phyloP scores from a whole-genome alignment of 306 rosid genomes.

The Rosa multiflora region DNA sequence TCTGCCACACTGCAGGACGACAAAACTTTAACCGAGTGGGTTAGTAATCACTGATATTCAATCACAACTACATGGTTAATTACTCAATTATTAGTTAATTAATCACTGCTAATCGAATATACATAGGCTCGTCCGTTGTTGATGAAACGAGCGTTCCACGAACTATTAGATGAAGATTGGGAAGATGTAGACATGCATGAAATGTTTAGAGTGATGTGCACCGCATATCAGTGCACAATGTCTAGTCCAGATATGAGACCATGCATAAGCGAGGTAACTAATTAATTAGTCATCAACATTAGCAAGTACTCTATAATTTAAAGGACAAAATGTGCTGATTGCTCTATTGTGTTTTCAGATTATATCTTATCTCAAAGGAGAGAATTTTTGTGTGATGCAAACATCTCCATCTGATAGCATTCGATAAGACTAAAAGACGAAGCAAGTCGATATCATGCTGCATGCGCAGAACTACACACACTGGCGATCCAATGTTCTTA shows the following conservation, averaged over 20 bases:
- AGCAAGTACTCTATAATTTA: not conserved
- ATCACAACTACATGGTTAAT: not conserved
- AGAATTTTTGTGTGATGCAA: conserved; percentile 17
- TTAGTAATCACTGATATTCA: not conserved
- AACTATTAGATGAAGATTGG: conserved; percentile 17
- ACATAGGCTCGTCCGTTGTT: conserved; percentile 31
- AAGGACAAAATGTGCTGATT: not conserved
- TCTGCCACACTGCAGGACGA: conserved; percentile 19
- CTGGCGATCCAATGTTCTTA: not conserved
- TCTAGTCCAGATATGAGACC: conserved; percentile 23
- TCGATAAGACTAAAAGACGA: not conserved
- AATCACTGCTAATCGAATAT: not conserved
- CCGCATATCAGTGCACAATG: conserved; percentile 13
- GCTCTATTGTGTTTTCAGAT: conserved; percentile 8
- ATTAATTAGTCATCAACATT: not conserved
- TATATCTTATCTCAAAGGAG: conserved; percentile 24
- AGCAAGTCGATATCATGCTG: not conserved
- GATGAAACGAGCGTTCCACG: conserved; percentile 21
- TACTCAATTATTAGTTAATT: not conserved
- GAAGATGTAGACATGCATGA: conserved; percentile 26
- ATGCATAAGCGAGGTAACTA: conserved; percentile 21
- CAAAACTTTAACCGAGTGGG: conserved; percentile 20
- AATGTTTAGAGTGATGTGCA: conserved; percentile 25
- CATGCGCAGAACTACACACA: not conserved
- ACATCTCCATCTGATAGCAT: conserved; percentile 17